Conservation (phyloP, 2,329 filamentous ascomycete genomes). For the Eutypa lata region DNA sequence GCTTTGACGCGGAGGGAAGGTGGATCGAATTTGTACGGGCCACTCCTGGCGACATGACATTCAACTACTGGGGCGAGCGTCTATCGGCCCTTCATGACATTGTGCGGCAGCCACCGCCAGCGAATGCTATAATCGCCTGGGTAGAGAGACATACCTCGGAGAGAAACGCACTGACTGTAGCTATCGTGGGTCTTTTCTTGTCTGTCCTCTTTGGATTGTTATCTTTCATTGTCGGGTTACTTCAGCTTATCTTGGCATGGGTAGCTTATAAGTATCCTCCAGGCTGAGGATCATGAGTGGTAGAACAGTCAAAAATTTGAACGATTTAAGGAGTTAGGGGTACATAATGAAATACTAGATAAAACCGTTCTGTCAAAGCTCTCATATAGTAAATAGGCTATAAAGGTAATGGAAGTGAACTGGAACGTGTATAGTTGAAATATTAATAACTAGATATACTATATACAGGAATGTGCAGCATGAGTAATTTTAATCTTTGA, state of each 20-base stretch:
- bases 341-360: too few relatives aligned
- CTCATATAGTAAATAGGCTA: too few relatives aligned
- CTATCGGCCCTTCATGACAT: constrained; percentile 2
- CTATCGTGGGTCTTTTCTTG: constrained; percentile 5
- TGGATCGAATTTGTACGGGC: constrained; percentile 3
- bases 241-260: constrained; percentile 7
- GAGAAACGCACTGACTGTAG: constrained; percentile 9
- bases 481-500: too few relatives aligned
- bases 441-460: too few relatives aligned
- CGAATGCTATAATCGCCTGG: constrained; percentile 7
- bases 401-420: too few relatives aligned
- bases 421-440: too few relatives aligned
- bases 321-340: too few relatives aligned
- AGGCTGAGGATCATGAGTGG: too few relatives aligned
- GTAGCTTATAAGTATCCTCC: constrained; percentile 5
- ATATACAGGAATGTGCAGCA: too few relatives aligned
- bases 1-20: constrained; percentile 1
- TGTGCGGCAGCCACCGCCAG: constrained; percentile 5
- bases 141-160: constrained; percentile 10
- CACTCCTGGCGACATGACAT: constrained; percentile 5
- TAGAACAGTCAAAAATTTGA: too few relatives aligned
- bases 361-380: too few relatives aligned
- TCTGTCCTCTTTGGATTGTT: constrained; percentile 5
- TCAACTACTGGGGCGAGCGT: constrained; percentile 5
- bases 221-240: constrained; percentile 6